Evolutionary conservation across 208 protist species (phyloP).

Genomic region (Trypanosoma avium): DNA sequence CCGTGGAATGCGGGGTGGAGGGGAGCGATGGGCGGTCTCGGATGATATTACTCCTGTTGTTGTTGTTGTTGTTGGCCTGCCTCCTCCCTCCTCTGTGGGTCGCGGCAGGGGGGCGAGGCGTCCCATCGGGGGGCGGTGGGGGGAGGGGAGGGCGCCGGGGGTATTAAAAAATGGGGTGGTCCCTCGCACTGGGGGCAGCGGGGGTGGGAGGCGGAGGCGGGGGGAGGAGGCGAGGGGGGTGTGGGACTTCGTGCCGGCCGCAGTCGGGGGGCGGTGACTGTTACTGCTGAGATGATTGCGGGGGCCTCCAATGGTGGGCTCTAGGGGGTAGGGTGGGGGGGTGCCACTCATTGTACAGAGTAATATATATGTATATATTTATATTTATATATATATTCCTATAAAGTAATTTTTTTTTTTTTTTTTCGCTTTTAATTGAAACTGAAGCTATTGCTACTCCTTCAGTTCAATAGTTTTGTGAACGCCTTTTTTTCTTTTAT

Average conservation of each 20-base stretch:
- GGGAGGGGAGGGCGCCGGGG: not conserved
- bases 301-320: not conserved
- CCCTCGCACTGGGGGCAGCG: constrained; percentile 24
- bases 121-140: constrained; percentile 4
- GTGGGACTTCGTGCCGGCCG: constrained; percentile 17
- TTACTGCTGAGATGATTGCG: constrained; percentile 4
- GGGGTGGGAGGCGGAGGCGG: constrained; percentile 27
- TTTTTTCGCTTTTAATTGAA: not conserved
- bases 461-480: too few relatives aligned
- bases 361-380: constrained; percentile 8
- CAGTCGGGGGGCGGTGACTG: constrained; percentile 20
- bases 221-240: constrained; percentile 18
- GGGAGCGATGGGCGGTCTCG: not conserved
- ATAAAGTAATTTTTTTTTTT: not conserved
- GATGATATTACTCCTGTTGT: too few relatives aligned
- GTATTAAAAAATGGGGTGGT: not conserved
- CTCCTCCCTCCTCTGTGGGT: not conserved
- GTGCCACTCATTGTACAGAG: constrained; percentile 8
- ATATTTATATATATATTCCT: not conserved
- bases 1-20: constrained; percentile 1
- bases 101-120: constrained; percentile 17
- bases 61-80: too few relatives aligned
- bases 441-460: too few relatives aligned
- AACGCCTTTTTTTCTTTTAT: too few relatives aligned
- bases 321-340: constrained; percentile 9